Conservation (phyloP, 2,329 filamentous ascomycete genomes). For the Claviceps africana region DNA sequence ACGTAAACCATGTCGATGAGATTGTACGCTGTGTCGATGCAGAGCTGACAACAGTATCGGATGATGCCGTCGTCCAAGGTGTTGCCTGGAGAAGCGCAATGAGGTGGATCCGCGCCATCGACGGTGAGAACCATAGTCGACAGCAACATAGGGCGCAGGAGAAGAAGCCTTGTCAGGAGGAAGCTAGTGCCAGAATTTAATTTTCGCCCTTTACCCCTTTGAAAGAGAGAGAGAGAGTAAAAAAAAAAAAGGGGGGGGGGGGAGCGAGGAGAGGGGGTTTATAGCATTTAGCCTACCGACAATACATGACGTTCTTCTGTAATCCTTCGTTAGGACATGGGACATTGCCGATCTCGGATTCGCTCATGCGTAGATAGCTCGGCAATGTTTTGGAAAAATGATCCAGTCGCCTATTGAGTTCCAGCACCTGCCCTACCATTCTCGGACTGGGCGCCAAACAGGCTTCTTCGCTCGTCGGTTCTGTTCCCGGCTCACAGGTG, state of each 20-base stretch:
- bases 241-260: neutral
- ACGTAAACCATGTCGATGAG: constrained; percentile 1
- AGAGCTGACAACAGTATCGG: constrained; percentile 1
- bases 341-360: neutral
- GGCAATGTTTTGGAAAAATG: constrained; percentile 1
- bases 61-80: constrained; percentile 1
- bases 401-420: constrained; percentile 2
- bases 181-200: neutral
- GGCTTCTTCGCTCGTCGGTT: neutral
- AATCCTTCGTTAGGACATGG: neutral
- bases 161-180: constrained; percentile 1
- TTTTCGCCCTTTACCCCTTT: neutral
- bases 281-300: neutral
- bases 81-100: neutral
- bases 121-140: neutral
- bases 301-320: constrained; percentile 2
- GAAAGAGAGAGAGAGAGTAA: neutral
- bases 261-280: neutral
- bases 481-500: neutral
- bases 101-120: neutral
- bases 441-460: neutral
- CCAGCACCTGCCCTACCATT: neutral
- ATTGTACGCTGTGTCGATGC: constrained; percentile 1
- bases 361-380: neutral
- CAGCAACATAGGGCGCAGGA: neutral